Base-by-base conservation (phyloP, 371 early-diverging fungal genomes). In the Rhizopus stolonifer region DNA sequence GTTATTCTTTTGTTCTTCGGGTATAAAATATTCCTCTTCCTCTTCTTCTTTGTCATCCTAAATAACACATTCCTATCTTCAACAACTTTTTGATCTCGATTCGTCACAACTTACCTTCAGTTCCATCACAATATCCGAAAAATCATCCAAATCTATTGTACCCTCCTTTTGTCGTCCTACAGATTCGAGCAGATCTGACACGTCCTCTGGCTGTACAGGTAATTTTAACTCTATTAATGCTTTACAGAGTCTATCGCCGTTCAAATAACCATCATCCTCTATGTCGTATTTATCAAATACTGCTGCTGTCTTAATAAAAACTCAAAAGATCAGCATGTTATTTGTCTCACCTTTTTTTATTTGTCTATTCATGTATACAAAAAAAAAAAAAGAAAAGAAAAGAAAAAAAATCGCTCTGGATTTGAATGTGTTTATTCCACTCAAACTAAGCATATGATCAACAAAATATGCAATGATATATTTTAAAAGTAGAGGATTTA, bases 231-330 rank as follows among this genome's bases (percentile, higher is more conserved):
- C 58, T 22, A 44, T 4, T 4, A 70, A 29, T 19, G 69, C 74
- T n/a, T 64, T 55, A 4, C 46, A 50, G 3, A 69, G 32, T 15
- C 43, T 52, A n/a, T 59, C 56, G 11, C 50, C 47, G 19, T 64
- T 58, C 17, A 74, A 39, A 10, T 49, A 31, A 0, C 71, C 74
- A 0, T 47, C 56, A 32, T 65, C 66, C 4, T 61, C 60, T 0
- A 43, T 52, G 56, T 70, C 71, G 18, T 54, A 40, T 9, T 49
- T 40, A 15, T 57, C 38, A 50, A 74, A 74, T 4, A 60, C 74
- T 74, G n/a, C n/a, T n/a, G n/a, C n/a, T n/a, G n/a, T n/a, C n/a
- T n/a, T n/a, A n/a, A n/a, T n/a, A n/a, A n/a, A n/a, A n/a, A n/a
- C n/a, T n/a, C n/a, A n/a, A n/a, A n/a, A n/a, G n/a, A n/a, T n/a